phyloP scores from a whole-genome alignment of 1,284 basidiomycete species.

The Fomes fomentarius region DNA sequence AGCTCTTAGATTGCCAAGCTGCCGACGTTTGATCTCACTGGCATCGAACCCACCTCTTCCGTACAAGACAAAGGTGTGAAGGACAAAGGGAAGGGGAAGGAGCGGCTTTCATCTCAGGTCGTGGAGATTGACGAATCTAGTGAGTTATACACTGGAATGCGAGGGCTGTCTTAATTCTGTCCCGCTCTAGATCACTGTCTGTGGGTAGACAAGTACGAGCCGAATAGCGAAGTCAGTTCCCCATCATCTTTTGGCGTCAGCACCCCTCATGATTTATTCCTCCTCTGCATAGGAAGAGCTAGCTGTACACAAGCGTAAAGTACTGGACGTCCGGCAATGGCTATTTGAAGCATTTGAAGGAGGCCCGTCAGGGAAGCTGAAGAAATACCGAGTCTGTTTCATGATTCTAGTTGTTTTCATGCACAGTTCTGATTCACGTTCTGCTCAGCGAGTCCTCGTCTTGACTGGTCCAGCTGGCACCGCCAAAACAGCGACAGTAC shows the following conservation, averaged over 20 bases:
- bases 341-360: slow-evolving; percentile 81
- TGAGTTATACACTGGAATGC: not conserved
- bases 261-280: not conserved
- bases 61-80: slow-evolving; percentile 33
- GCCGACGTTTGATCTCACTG: slow-evolving; percentile 38
- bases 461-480: slow-evolving; percentile 90
- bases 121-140: not conserved
- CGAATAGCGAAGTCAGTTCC: slow-evolving; percentile 63
- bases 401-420: slow-evolving; percentile 1
- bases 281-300: slow-evolving; percentile 64
- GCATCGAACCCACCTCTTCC: slow-evolving; percentile 14
- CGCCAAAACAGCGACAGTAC: slow-evolving; percentile 88
- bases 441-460: slow-evolving; percentile 76
- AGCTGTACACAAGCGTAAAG: slow-evolving; percentile 88
- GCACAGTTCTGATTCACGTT: not conserved
- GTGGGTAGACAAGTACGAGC: slow-evolving; percentile 83
- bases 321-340: slow-evolving; percentile 87
- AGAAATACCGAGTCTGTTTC: slow-evolving; percentile 76
- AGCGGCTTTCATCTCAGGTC: slow-evolving; percentile 2
- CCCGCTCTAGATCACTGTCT: slow-evolving; percentile 47
- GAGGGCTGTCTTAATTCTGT: not conserved
- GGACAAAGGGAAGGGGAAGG: slow-evolving; percentile 52
- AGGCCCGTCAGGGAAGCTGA: slow-evolving; percentile 62
- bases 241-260: no score
- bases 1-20: slow-evolving; percentile 38